Percentiles rank a stretch among this genome's conserved stretches.
These are phyloP conservation scores for Phytophthora nicotianae DNA, from an alignment of 352 stramenopile species.

Conservation along the genomic window DNA sequence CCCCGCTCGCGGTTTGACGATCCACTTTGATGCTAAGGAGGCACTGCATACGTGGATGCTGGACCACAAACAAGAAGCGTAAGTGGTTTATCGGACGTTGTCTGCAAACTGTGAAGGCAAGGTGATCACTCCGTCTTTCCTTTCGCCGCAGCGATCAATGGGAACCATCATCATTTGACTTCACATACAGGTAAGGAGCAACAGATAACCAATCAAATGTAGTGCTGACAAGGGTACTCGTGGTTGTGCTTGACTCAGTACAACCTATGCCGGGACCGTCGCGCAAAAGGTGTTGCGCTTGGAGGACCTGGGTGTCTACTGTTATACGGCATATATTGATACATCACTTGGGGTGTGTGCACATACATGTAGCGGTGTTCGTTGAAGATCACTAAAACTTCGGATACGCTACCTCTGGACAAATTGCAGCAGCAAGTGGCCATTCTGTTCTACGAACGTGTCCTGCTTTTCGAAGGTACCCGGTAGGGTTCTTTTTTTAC, in stretches of 20 bases:
- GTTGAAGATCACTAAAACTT: constrained; percentile 15
- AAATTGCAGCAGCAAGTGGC: constrained; percentile 56
- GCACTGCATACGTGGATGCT: constrained; percentile 53
- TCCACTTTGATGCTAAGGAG: constrained; percentile 48
- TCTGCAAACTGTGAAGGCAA: background rate
- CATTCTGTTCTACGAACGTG: constrained; percentile 65
- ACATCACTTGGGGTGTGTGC: background rate
- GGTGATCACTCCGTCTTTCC: background rate
- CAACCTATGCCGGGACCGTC: constrained; percentile 44
- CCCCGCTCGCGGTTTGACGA: constrained; percentile 25
- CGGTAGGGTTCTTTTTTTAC: background rate
- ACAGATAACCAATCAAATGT: background rate
- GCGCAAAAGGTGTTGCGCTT: constrained; percentile 16
- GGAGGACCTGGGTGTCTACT: background rate
- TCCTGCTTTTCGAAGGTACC: constrained; percentile 71
- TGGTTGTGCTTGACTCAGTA: constrained; percentile 19
- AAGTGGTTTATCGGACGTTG: constrained; percentile 2
- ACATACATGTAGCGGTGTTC: constrained; percentile 8
- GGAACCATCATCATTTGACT: constrained; percentile 57
- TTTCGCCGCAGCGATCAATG: constrained; percentile 19
- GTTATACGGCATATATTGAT: background rate
- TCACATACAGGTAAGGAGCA: constrained; percentile 54
- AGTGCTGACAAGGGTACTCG: background rate
- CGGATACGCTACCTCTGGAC: constrained; percentile 51
- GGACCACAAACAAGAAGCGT: constrained; percentile 23